Percentiles rank a stretch among this genome's conserved stretches.
These are phyloP conservation scores for Alternaria atra DNA, from an alignment of 2,329 filamentous ascomycete genomes.

Conservation along the genomic window DNA sequence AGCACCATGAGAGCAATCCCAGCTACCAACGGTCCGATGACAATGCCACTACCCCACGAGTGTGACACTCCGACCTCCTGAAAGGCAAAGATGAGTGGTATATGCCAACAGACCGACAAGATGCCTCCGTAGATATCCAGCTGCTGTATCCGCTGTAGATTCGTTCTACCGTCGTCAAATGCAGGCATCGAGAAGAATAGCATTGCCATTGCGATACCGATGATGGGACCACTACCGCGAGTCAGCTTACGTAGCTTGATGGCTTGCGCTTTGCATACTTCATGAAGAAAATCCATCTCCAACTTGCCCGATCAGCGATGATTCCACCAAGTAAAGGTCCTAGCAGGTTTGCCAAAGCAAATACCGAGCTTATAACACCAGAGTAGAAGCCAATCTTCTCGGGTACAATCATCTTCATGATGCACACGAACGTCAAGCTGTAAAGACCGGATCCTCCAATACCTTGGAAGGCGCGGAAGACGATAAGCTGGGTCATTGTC, in stretches of 20 bases:
- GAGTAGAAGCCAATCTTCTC: conserved; percentile 48
- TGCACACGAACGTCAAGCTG: conserved; percentile 51
- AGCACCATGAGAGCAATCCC: conserved; percentile 35
- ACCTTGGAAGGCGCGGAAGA: conserved; percentile 54
- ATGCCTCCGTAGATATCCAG: conserved; percentile 43
- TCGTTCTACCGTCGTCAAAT: conserved; percentile 36
- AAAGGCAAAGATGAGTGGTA: conserved; percentile 45
- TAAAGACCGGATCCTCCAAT: conserved; percentile 61
- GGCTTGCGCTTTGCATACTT: conserved; percentile 48
- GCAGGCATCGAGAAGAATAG: conserved; percentile 41
- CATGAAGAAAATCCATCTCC: conserved; percentile 60
- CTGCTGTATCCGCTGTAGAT: conserved; percentile 34
- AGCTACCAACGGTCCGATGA: conserved; percentile 41
- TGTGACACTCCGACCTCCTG: conserved; percentile 42
- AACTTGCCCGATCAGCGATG: conserved; percentile 53
- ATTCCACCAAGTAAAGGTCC: conserved; percentile 58
- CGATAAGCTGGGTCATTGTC: conserved; percentile 32
- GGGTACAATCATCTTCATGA: conserved; percentile 41
- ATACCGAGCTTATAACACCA: conserved; percentile 48
- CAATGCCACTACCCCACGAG: conserved; percentile 37
- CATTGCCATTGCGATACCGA: conserved; percentile 30
- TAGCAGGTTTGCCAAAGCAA: conserved; percentile 54
- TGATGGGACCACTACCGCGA: conserved; percentile 33
- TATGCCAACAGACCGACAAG: conserved; percentile 42
- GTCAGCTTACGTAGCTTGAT: conserved; percentile 4